These are phyloP conservation scores for Populus tremula DNA, from an alignment of 345 rosid genomes.

Conservation along the genomic window DNA sequence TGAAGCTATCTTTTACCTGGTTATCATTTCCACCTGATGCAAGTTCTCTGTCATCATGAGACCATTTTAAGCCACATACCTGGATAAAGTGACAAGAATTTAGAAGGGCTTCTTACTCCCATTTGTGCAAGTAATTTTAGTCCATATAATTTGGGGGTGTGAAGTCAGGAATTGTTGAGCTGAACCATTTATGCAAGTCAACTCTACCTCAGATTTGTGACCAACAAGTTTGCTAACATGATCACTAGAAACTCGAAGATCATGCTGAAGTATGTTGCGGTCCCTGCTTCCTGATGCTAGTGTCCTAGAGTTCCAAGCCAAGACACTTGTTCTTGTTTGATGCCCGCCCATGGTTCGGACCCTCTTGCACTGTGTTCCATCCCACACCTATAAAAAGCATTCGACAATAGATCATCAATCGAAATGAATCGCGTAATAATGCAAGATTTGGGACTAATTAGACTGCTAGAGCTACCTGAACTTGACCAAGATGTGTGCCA, in stretches of 20 bases:
- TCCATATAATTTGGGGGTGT: not conserved
- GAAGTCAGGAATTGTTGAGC: not conserved
- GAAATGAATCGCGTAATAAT: not conserved
- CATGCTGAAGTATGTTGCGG: constrained; percentile 88
- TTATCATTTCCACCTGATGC: constrained; percentile 99
- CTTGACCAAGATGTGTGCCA: constrained; percentile 81
- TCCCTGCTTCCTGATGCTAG: constrained; percentile 95
- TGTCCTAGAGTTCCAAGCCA: constrained; percentile 92
- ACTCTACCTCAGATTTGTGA: constrained; percentile 82
- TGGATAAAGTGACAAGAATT: constrained; percentile 8
- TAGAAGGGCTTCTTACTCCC: not conserved
- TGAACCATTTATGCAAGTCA: no score
- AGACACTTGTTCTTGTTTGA: constrained; percentile 89
- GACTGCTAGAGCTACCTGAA: constrained; percentile 60
- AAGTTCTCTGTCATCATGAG: constrained; percentile 93
- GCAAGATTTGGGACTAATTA: not conserved
- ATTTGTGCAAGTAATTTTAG: not conserved
- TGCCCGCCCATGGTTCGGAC: constrained; percentile 89
- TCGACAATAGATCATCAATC: not conserved
- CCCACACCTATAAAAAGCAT: constrained; percentile 66
- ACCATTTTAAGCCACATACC: constrained; percentile 96
- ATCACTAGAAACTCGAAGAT: constrained; percentile 78
- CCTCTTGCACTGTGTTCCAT: constrained; percentile 79
- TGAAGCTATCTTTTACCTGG: constrained; percentile 48
- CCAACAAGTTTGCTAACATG: constrained; percentile 74